phyloP scores from a whole-genome alignment of 1,284 basidiomycete species.

The Golubevia pallescens region DNA sequence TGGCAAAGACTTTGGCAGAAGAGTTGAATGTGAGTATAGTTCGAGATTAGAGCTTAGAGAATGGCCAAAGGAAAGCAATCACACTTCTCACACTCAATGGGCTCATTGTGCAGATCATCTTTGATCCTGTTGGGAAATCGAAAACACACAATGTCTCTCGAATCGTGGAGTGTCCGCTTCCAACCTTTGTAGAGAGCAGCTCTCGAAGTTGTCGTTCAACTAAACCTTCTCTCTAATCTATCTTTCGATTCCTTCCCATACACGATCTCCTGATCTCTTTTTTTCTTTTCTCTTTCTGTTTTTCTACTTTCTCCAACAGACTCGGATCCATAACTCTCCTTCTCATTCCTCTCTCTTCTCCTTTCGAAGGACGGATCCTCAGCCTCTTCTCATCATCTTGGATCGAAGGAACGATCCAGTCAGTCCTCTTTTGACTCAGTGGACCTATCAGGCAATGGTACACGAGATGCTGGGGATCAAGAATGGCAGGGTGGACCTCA shows the following conservation, averaged over 20 bases:
- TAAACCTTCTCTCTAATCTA: too few relatives aligned
- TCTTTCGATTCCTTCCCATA: too few relatives aligned
- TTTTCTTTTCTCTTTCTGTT: neutral
- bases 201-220: too few relatives aligned
- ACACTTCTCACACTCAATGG: too few relatives aligned
- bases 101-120: too few relatives aligned
- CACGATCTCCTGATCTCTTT: neutral
- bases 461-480: slow-evolving; percentile 93
- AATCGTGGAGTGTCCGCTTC: too few relatives aligned
- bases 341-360: slow-evolving; percentile 65
- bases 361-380: slow-evolving; percentile 68
- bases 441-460: slow-evolving; percentile 99
- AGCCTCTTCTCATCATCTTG: slow-evolving; percentile 69
- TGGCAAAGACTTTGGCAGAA: slow-evolving; percentile 85
- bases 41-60: too few relatives aligned
- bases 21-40: slow-evolving; percentile 88
- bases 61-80: too few relatives aligned
- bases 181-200: too few relatives aligned
- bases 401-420: slow-evolving; percentile 97
- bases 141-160: too few relatives aligned
- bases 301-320: too few relatives aligned
- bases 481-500: slow-evolving; percentile 88
- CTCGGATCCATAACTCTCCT: neutral
- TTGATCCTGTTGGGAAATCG: too few relatives aligned
- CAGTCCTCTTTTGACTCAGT: slow-evolving; percentile 94